Conservation (phyloP, 108 stramenopile species). For the Conticribra weissflogii region DNA sequence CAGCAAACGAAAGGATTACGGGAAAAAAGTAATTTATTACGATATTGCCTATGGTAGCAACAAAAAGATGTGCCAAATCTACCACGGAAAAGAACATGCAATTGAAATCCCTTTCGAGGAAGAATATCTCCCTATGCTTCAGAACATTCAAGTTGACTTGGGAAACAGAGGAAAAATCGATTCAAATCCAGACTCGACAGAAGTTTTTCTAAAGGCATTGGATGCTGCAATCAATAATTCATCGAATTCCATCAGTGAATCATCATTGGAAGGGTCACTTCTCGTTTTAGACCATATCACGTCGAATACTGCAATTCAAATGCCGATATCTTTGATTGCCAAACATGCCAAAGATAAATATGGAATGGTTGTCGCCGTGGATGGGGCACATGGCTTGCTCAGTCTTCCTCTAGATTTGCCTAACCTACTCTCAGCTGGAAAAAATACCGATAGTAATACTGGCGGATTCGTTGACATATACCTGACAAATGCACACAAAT, state of each 20-base stretch:
- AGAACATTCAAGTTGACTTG: neutral
- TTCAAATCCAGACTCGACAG: slow-evolving; percentile 19
- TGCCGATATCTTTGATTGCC: slow-evolving; percentile 59
- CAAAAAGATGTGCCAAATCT: slow-evolving; percentile 70
- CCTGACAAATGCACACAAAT: slow-evolving; percentile 73
- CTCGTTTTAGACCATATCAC: slow-evolving; percentile 75
- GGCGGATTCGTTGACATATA: slow-evolving; percentile 58
- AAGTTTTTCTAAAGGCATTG: slow-evolving; percentile 45
- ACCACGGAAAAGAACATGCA: slow-evolving; percentile 46
- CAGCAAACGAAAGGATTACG: neutral
- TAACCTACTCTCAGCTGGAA: slow-evolving; percentile 5
- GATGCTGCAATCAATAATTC: slow-evolving; percentile 24
- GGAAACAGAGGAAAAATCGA: slow-evolving; percentile 8
- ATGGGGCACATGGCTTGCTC: slow-evolving; percentile 78
- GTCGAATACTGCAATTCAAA: slow-evolving; percentile 71
- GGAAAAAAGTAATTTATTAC: slow-evolving; percentile 56
- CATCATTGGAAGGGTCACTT: slow-evolving; percentile 41
- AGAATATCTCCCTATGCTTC: slow-evolving; percentile 35
- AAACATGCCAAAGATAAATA: slow-evolving; percentile 51
- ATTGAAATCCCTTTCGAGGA: slow-evolving; percentile 69
- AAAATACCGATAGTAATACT: neutral
- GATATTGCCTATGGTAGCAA: slow-evolving; percentile 76
- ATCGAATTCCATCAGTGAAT: slow-evolving; percentile 1
- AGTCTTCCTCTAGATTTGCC: slow-evolving; percentile 50
- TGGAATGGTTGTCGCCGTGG: slow-evolving; percentile 60